These are phyloP conservation scores for Tolypocladium endophyticum DNA, from an alignment of 2,329 filamentous ascomycete genomes.

Conservation along the genomic window DNA sequence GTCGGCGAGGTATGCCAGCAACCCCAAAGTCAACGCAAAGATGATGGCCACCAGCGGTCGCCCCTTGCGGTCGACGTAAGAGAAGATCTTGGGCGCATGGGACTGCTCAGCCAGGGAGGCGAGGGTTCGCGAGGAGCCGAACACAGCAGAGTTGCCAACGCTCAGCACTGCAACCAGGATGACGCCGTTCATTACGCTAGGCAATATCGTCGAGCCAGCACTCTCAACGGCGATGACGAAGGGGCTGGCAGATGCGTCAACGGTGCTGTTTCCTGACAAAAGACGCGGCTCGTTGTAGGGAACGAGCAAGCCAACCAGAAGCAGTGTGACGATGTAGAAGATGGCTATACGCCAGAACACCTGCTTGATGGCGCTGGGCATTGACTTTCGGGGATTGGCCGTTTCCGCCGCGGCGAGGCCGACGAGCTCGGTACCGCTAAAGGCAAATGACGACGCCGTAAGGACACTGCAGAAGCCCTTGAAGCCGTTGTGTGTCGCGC, in stretches of 20 bases:
- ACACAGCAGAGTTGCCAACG: slow-evolving; percentile 85
- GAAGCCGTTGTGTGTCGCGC: slow-evolving; percentile 74
- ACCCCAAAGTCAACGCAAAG: slow-evolving; percentile 55
- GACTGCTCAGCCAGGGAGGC: slow-evolving; percentile 81
- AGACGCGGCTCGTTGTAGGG: slow-evolving; percentile 59
- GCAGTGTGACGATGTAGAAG: slow-evolving; percentile 80
- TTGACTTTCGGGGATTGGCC: slow-evolving; percentile 64
- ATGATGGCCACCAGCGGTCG: slow-evolving; percentile 67
- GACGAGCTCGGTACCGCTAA: slow-evolving; percentile 65
- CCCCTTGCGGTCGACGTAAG: slow-evolving; percentile 74
- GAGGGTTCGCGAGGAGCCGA: slow-evolving; percentile 81
- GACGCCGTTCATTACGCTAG: slow-evolving; percentile 88
- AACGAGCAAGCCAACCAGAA: slow-evolving; percentile 72
- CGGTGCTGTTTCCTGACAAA: slow-evolving; percentile 40
- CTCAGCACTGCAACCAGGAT: slow-evolving; percentile 85
- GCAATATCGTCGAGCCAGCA: slow-evolving; percentile 69
- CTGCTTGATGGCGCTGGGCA: slow-evolving; percentile 83
- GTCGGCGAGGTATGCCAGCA: slow-evolving; percentile 66
- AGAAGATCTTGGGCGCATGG: slow-evolving; percentile 67
- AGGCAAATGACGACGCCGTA: slow-evolving; percentile 67
- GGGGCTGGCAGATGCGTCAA: slow-evolving; percentile 67
- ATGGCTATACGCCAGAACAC: slow-evolving; percentile 90
- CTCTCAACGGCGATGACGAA: slow-evolving; percentile 89
- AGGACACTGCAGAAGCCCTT: slow-evolving; percentile 71
- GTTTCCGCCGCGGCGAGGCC: slow-evolving; percentile 70